Conservation (phyloP, 164 flowering plant species). For the Tinospora cordifolia region DNA sequence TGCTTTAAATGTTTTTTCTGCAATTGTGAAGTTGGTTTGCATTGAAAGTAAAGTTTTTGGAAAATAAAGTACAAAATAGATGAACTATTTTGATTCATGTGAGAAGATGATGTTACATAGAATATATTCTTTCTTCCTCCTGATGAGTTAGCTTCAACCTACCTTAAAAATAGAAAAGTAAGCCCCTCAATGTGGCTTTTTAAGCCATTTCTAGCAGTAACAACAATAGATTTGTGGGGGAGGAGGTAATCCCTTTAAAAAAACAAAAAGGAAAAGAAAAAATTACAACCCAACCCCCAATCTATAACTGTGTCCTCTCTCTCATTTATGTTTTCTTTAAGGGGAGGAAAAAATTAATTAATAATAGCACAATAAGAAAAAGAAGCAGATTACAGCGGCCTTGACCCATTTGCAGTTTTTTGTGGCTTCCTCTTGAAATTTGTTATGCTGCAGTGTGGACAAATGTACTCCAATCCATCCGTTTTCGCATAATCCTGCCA, state of each 20-base stretch:
- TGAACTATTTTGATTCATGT: not conserved
- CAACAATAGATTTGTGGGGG: not conserved
- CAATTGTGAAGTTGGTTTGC: too few relatives aligned
- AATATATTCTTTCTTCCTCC: not conserved
- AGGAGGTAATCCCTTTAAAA: constrained; percentile 1
- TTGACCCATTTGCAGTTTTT: constrained; percentile 51
- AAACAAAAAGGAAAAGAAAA: constrained; percentile 3
- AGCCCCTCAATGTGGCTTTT: not conserved
- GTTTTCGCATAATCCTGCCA: constrained; percentile 97
- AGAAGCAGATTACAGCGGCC: constrained; percentile 12
- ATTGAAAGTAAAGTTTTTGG: too few relatives aligned
- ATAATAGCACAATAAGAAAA: constrained; percentile 5
- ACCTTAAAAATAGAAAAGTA: constrained; percentile 2
- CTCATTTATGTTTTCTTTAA: not conserved
- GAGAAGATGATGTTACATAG: not conserved
- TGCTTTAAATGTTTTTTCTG: too few relatives aligned
- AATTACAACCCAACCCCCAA: constrained; percentile 11
- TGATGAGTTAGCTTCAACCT: not conserved
- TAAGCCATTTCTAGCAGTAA: constrained; percentile 1
- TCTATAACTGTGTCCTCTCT: constrained; percentile 7
- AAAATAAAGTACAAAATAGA: not conserved
- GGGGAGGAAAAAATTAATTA: not conserved
- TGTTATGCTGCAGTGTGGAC: constrained; percentile 89
- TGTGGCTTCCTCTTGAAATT: constrained; percentile 64
- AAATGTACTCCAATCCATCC: constrained; percentile 92